Percentiles rank a stretch among this genome's conserved stretches.
These are phyloP conservation scores for Cladorrhinum sp. DNA, from an alignment of 2,329 filamentous ascomycete genomes.

Conservation along the genomic window DNA sequence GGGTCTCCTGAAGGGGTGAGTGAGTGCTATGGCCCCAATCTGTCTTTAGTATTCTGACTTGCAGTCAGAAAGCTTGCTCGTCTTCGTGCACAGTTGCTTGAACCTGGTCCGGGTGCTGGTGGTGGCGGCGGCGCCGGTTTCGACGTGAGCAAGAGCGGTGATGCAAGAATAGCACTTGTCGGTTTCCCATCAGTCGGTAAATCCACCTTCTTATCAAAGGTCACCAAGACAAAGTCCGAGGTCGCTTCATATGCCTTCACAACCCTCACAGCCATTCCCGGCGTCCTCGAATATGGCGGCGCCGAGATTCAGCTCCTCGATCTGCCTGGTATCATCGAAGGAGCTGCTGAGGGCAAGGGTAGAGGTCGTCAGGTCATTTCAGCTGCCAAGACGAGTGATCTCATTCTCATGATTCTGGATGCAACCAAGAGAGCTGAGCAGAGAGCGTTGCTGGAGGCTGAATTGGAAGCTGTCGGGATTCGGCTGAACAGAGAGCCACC, in stretches of 20 bases:
- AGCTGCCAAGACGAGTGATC: conserved; percentile 94
- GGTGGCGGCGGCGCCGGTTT: conserved; percentile 79
- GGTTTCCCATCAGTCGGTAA: conserved; percentile 99
- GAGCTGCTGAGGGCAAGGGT: conserved; percentile 92
- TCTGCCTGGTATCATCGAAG: conserved; percentile 97
- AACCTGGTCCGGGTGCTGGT: conserved; percentile 77
- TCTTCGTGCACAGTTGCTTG: conserved; percentile 87
- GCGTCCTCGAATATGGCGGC: conserved; percentile 94
- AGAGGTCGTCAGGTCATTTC: conserved; percentile 94
- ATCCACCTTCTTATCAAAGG: conserved; percentile 97
- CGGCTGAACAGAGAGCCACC: conserved; percentile 87
- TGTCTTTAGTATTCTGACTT: not conserved
- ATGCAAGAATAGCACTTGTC: conserved; percentile 93
- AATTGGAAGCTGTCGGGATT: conserved; percentile 93
- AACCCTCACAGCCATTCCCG: conserved; percentile 93
- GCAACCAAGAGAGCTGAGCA: conserved; percentile 97
- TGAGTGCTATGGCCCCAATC: conserved; percentile 14
- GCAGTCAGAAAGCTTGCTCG: conserved; percentile 84
- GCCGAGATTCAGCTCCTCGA: conserved; percentile 98
- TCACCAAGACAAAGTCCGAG: conserved; percentile 96
- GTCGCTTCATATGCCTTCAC: conserved; percentile 97
- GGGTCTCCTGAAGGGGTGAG: conserved; percentile 92
- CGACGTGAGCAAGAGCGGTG: conserved; percentile 92
- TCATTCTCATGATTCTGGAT: conserved; percentile 95
- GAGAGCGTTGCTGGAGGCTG: conserved; percentile 80